phyloP scores from a whole-genome alignment of 257 asterid species.

The Ligustrum vulgare region DNA sequence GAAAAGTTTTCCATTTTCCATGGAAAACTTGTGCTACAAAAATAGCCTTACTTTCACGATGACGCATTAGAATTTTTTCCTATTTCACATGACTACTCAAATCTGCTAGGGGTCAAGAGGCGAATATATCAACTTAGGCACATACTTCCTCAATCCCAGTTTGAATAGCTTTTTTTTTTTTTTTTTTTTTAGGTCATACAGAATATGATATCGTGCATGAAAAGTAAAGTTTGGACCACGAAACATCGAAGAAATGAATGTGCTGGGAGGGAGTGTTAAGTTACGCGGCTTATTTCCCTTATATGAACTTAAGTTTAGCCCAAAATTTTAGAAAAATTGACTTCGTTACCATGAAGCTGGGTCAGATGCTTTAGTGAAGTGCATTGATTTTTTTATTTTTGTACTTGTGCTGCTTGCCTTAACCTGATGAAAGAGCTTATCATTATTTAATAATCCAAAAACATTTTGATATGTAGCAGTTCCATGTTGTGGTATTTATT shows the following conservation, averaged over 20 bases:
- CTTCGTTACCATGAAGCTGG: neutral
- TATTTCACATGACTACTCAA: neutral
- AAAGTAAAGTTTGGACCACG: neutral
- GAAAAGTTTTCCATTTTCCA: too few species aligned
- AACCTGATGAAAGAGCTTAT: neutral
- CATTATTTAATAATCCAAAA: neutral
- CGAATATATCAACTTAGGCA: neutral
- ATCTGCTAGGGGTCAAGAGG: neutral
- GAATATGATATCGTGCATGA: neutral
- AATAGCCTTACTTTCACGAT: too few species aligned
- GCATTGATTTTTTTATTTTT: neutral
- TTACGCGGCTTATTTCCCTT: neutral
- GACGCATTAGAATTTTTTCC: too few species aligned
- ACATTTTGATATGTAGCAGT: neutral
- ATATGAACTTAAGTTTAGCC: neutral
- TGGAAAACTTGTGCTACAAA: too few species aligned
- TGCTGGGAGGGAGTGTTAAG: neutral
- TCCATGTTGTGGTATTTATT: neutral
- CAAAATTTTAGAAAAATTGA: neutral
- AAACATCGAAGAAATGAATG: neutral
- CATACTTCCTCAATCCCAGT: neutral
- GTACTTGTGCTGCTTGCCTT: neutral
- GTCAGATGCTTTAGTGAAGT: neutral
- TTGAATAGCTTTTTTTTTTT: neutral
- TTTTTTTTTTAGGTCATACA: too few species aligned